Evolutionary conservation across 164 flowering plant species (phyloP).

Genomic region (Amborella trichopoda): DNA sequence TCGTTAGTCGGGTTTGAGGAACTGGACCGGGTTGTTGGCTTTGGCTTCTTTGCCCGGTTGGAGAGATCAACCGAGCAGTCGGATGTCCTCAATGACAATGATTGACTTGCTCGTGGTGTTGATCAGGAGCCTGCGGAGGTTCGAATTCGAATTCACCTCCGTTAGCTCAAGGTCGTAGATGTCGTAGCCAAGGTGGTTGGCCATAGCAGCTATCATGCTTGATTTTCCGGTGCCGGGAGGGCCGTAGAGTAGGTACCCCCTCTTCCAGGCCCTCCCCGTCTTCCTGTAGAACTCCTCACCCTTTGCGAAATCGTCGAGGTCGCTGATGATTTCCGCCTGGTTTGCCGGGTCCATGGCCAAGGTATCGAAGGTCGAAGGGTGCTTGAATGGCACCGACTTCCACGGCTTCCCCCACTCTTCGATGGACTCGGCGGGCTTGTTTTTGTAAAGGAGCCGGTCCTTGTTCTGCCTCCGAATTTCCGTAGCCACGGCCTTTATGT

Average conservation of each 20-base stretch:
- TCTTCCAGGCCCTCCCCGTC: conserved; percentile 75
- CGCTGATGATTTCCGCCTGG: conserved; percentile 49
- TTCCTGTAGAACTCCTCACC: conserved; percentile 48
- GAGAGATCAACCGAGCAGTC: conserved; percentile 59
- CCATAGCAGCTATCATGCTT: conserved; percentile 90
- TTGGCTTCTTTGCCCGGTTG: conserved; percentile 20
- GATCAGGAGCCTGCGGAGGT: conserved; percentile 61
- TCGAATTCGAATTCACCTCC: conserved; percentile 61
- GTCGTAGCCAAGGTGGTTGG: conserved; percentile 58
- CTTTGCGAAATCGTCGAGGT: conserved; percentile 42
- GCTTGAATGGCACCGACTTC: conserved; percentile 81
- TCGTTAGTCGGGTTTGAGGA: conserved; percentile 21
- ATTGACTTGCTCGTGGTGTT: conserved; percentile 69
- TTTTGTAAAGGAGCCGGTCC: conserved; percentile 61
- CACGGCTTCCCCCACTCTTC: conserved; percentile 72
- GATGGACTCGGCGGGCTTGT: conserved; percentile 55
- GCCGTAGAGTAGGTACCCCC: conserved; percentile 69
- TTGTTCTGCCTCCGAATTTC: conserved; percentile 54
- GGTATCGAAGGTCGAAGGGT: conserved; percentile 75
- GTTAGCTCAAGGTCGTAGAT: conserved; percentile 73
- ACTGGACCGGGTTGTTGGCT: conserved; percentile 7
- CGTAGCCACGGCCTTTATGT: conserved; percentile 41
- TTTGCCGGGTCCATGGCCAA: conserved; percentile 59
- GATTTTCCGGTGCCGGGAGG: conserved; percentile 85
- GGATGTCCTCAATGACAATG: conserved; percentile 78